Percentiles rank a stretch among this genome's conserved stretches.
Evolutionary conservation across 106 monocot species (phyloP).

Genomic region (Allium fistulosum): DNA sequence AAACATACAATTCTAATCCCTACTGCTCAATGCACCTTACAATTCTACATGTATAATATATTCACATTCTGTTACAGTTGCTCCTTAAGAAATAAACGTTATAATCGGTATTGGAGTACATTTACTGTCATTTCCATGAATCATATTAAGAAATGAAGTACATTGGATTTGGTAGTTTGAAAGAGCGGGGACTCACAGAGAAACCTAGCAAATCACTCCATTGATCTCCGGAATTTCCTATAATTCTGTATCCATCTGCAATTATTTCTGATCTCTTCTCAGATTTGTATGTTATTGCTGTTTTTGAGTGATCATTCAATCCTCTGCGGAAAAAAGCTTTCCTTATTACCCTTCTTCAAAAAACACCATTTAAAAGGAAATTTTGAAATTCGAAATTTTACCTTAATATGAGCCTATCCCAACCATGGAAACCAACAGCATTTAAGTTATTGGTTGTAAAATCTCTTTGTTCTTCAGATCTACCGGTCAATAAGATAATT

Average conservation of each 20-base stretch:
- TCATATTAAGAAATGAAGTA: constrained; percentile 35
- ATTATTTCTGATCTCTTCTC: constrained; percentile 41
- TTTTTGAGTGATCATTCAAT: constrained; percentile 26
- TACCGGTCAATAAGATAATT: constrained; percentile 64
- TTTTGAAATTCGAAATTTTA: constrained; percentile 5
- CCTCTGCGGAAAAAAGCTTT: constrained; percentile 16
- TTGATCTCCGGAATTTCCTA: constrained; percentile 62
- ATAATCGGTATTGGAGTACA: no score
- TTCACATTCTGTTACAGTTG: no score
- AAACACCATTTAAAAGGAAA: background rate
- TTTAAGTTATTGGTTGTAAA: constrained; percentile 55
- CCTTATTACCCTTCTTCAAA: background rate
- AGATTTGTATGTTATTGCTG: constrained; percentile 48
- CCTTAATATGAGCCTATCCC: constrained; percentile 84
- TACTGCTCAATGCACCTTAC: no score
- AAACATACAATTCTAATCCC: no score
- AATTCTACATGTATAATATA: no score
- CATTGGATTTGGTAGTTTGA: constrained; percentile 70
- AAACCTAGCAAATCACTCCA: constrained; percentile 56
- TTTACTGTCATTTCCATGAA: no score
- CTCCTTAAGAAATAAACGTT: no score
- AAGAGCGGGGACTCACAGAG: constrained; percentile 29
- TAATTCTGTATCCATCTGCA: constrained; percentile 37
- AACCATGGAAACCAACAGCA: constrained; percentile 44
- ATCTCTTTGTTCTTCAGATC: constrained; percentile 57